A percentile compares a stretch with the other conserved stretches of the same genome.
These are phyloP conservation scores for Coemansia pectinata DNA, from an alignment of 192 early-diverging fungal genomes.

Conservation along the genomic window DNA sequence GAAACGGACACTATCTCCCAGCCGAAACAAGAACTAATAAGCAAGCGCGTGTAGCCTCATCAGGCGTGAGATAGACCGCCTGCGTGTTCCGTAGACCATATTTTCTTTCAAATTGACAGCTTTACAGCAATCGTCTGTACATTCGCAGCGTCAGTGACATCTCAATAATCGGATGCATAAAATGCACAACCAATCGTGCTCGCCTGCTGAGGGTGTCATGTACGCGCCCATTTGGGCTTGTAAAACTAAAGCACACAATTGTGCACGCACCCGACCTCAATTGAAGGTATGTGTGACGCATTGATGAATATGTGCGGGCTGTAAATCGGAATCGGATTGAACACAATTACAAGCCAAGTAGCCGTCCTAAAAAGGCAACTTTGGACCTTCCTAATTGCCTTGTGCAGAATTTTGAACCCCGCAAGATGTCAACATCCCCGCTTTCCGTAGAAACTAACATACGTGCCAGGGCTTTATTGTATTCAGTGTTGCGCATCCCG, in stretches of 20 bases:
- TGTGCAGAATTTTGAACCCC: background rate
- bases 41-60: background rate
- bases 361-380: background rate
- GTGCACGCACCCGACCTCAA: background rate
- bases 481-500: background rate
- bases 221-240: background rate
- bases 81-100: background rate
- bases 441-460: background rate
- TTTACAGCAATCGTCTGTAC: background rate
- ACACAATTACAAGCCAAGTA: background rate
- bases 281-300: background rate
- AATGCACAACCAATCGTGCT: background rate
- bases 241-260: background rate
- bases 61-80: background rate
- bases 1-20: background rate
- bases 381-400: background rate
- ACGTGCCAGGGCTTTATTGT: background rate
- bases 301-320: background rate
- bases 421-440: background rate
- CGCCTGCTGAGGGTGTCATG: background rate
- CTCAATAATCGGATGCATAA: background rate
- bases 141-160: background rate
- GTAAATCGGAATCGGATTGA: background rate
- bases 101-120: background rate
- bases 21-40: background rate